phyloP scores from a whole-genome alignment of 257 asterid genomes.

The Penstemon barbatus region DNA sequence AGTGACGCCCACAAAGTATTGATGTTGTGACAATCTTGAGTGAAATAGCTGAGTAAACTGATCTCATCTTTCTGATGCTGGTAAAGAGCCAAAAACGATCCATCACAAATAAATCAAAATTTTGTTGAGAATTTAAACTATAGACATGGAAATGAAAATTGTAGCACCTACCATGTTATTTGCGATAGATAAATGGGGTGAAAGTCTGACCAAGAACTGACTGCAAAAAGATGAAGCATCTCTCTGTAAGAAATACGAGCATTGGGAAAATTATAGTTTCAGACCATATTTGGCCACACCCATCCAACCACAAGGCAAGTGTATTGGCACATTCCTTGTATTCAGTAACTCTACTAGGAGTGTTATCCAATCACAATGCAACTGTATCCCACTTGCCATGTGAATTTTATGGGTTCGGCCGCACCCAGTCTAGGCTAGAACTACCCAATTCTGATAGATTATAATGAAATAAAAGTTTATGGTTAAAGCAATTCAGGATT shows the following conservation, averaged over 20 bases:
- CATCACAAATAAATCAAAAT: not conserved
- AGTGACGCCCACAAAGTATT: conserved; percentile 92
- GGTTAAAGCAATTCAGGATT: conserved; percentile 28
- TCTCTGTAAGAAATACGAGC: conserved; percentile 44
- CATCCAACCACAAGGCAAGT: too few species aligned
- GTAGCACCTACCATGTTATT: conserved; percentile 69
- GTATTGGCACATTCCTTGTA: too few species aligned
- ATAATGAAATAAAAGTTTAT: conserved; percentile 13
- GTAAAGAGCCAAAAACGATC: conserved; percentile 30
- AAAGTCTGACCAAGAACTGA: conserved; percentile 76
- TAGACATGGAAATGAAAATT: too few species aligned
- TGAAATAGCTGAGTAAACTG: conserved; percentile 34
- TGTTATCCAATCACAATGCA: too few species aligned
- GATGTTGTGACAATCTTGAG: conserved; percentile 64
- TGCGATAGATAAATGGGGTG: conserved; percentile 65
- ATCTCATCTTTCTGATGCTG: conserved; percentile 49
- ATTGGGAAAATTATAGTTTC: conserved; percentile 14
- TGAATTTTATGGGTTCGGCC: too few species aligned
- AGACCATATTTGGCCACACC: too few species aligned
- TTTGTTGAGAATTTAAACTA: too few species aligned
- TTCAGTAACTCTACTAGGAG: too few species aligned
- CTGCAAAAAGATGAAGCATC: conserved; percentile 49
- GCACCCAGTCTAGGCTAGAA: too few species aligned
- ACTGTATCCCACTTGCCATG: too few species aligned
- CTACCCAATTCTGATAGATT: not conserved